These are phyloP conservation scores for Scheffersomyces ergatensis DNA, from an alignment of 805 yeast genomes.

Conservation along the genomic window DNA sequence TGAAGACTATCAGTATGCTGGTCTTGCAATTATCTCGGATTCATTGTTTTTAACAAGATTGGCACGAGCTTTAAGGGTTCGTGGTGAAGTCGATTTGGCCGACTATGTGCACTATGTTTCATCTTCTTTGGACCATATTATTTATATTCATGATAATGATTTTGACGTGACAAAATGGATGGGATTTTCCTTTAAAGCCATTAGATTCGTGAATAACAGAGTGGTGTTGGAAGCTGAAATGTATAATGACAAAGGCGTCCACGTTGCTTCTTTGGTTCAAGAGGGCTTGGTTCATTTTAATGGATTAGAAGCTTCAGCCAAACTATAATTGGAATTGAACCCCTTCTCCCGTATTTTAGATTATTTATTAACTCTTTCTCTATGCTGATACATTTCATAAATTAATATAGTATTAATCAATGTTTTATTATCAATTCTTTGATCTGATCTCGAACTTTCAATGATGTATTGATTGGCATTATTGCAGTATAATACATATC, in stretches of 20 bases:
- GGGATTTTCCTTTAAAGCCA: constrained; percentile 45
- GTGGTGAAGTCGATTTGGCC: constrained; percentile 17
- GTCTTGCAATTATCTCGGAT: constrained; percentile 60
- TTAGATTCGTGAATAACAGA: constrained; percentile 51
- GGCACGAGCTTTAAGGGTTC: constrained; percentile 46
- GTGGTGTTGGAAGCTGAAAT: constrained; percentile 59
- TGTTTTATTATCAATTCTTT: no score
- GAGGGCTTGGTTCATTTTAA: constrained; percentile 53
- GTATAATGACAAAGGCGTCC: constrained; percentile 45
- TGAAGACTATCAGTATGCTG: constrained; percentile 43
- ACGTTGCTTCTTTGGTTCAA: constrained; percentile 62
- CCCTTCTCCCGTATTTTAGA: no score
- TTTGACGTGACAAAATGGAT: constrained; percentile 52
- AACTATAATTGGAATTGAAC: no score
- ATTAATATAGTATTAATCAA: no score
- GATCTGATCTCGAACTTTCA: no score
- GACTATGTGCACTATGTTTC: constrained; percentile 37
- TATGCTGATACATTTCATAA: no score
- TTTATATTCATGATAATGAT: constrained; percentile 61
- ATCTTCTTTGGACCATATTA: constrained; percentile 64
- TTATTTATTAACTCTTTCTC: no score
- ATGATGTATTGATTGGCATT: no score
- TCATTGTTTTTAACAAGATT: constrained; percentile 51
- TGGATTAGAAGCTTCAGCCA: constrained; percentile 11
- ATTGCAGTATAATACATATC: no score